Base-by-base conservation (phyloP, 1,284 basidiomycete genomes). In the Moesziomyces aphidis region DNA sequence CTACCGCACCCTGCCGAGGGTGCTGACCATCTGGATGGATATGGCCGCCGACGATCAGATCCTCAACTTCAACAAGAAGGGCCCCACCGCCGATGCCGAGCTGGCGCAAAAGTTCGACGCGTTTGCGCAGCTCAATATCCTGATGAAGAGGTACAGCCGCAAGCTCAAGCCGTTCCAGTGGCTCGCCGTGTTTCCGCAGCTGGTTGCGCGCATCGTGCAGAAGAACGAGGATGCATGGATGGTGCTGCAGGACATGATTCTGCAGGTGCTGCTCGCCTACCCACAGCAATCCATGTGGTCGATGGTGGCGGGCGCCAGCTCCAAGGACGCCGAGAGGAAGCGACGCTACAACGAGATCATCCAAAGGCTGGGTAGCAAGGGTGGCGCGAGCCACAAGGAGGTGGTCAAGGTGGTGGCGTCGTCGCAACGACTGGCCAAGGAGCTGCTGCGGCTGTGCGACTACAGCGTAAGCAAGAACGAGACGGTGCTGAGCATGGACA, bases 1-100 rank as follows among this genome's bases (percentile, higher is more conserved):
- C 52, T 99, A 96, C 85, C 95, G 97, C 83, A 95, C 94, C 0
- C 90, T 99, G 78, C 96, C 97, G 1, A 90, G 97, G 42, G 88
- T 98, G 71, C 88, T 99, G 15, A 99, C 95, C 0, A 89, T 99
- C 47, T 99, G 96, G 95, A 87, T 99, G 54, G 95, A 98, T 82
- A 86, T 93, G 65, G 95, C 92, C n/a, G 94, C 95, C 81, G 80
- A 85, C 48, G 81, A 85, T 4, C 82, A 81, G 7, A 59, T 83
- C 36, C 47, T 79, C 6, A 70, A 72, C 28, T 23, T 26, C 55
- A 55, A 49, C 62, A 65, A 73, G 50, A 82, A 75, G 79, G 78
- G 53, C 53, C 54, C 39, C 45, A 62, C 46, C 15, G 55, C 24
- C 43, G 54, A 69, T 24, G 34, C 64, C 17, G 65, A 60, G 50